These are phyloP conservation scores for Senna tora DNA, from an alignment of 306 rosid genomes.

Conservation along the genomic window DNA sequence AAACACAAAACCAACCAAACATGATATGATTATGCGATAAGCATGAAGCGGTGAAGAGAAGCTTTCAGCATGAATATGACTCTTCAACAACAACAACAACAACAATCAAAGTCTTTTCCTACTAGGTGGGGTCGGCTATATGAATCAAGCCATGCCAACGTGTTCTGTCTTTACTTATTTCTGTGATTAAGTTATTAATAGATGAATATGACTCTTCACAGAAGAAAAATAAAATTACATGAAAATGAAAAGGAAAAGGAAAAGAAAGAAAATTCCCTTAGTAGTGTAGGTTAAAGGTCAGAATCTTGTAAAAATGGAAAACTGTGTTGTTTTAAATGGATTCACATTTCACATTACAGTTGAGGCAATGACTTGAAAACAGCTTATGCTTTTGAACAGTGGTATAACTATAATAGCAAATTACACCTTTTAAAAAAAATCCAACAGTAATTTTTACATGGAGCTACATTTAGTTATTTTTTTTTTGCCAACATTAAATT, in stretches of 20 bases:
- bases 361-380: not conserved
- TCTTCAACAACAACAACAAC: too few relatives aligned
- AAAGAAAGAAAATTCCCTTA: slow-evolving; percentile 3
- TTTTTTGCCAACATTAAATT: not conserved
- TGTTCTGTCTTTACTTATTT: too few relatives aligned
- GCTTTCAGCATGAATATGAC: slow-evolving; percentile 6
- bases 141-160: too few relatives aligned
- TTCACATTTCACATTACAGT: too few relatives aligned
- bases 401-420: not conserved
- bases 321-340: not conserved
- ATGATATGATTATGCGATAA: not conserved
- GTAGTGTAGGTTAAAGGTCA: not conserved
- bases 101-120: too few relatives aligned
- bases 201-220: not conserved
- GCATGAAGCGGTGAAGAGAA: not conserved
- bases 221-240: not conserved
- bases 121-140: too few relatives aligned
- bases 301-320: not conserved
- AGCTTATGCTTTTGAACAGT: not conserved
- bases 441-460: not conserved
- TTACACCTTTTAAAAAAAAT: not conserved
- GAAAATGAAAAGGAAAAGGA: not conserved
- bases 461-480: not conserved
- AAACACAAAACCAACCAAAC: slow-evolving; percentile 5
- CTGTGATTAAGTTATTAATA: too few relatives aligned